Evolutionary conservation across 2,329 filamentous ascomycete species (phyloP).

Genomic region (Bipolaris gigantea): DNA sequence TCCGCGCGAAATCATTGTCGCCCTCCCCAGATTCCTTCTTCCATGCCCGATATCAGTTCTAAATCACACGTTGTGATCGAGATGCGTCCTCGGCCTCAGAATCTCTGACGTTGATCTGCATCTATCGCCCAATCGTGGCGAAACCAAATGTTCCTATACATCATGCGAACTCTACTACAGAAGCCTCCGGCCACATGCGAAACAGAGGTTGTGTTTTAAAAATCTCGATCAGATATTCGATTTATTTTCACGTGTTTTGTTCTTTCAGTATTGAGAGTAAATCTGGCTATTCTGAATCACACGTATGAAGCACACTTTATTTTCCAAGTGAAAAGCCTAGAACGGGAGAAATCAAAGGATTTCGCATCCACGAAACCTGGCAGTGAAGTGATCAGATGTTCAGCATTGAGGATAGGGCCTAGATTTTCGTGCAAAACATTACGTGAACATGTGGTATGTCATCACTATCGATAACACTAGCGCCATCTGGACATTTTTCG

Average conservation of each 20-base stretch:
- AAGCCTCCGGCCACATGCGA: neutral
- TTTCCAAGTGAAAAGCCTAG: no score
- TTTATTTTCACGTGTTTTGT: no score
- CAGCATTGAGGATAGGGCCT: no score
- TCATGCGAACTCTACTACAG: neutral
- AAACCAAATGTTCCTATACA: neutral
- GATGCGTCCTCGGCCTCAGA: neutral
- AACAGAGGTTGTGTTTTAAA: neutral
- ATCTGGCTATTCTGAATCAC: no score
- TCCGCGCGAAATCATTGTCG: no score
- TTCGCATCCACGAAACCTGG: no score
- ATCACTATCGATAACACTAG: conserved; percentile 8
- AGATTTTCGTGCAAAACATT: no score
- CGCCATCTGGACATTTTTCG: neutral
- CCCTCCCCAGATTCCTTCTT: neutral
- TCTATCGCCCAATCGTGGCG: neutral
- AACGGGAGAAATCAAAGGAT: no score
- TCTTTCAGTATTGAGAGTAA: no score
- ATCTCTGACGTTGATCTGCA: neutral
- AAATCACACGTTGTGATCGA: neutral
- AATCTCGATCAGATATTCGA: neutral
- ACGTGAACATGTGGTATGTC: no score
- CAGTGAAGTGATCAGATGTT: no score
- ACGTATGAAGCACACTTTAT: no score
- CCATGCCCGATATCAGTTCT: neutral